Conservation (phyloP, 176 grass and related monocot species). For the Eleusine indica region DNA sequence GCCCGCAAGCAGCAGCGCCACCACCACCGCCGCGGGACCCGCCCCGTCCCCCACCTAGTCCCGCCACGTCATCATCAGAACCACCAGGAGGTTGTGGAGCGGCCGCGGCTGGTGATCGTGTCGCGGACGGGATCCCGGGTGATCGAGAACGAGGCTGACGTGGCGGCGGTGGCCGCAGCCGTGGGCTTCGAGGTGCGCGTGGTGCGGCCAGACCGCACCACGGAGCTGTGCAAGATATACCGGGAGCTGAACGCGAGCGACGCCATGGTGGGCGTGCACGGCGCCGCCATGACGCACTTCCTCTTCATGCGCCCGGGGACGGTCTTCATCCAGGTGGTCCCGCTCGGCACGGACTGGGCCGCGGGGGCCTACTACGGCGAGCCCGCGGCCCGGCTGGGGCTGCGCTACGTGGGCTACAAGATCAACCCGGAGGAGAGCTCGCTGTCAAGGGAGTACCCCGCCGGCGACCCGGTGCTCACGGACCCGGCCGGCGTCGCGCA, state of each 20-base stretch:
- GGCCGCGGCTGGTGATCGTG: slow-evolving; percentile 58
- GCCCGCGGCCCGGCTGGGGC: slow-evolving; percentile 54
- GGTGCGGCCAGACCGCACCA: slow-evolving; percentile 56
- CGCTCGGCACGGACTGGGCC: slow-evolving; percentile 72
- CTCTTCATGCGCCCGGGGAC: slow-evolving; percentile 78
- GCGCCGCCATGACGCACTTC: slow-evolving; percentile 94
- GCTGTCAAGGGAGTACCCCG: slow-evolving; percentile 58
- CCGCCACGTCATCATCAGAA: not conserved
- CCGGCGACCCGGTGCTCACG: slow-evolving; percentile 66
- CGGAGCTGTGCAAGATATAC: slow-evolving; percentile 80
- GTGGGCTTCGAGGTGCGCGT: slow-evolving; percentile 73
- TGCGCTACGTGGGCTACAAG: slow-evolving; percentile 75
- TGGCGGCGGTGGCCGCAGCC: slow-evolving; percentile 34
- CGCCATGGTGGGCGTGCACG: slow-evolving; percentile 94
- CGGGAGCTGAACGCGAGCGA: slow-evolving; percentile 74
- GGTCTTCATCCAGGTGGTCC: slow-evolving; percentile 90
- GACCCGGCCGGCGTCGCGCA: slow-evolving; percentile 67
- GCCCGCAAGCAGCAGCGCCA: slow-evolving; percentile 31
- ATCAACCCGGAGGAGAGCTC: slow-evolving; percentile 77
- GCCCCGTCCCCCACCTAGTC: not conserved
- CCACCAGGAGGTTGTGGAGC: not conserved
- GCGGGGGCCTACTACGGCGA: slow-evolving; percentile 72
- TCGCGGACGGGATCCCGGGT: slow-evolving; percentile 62
- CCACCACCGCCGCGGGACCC: not conserved
- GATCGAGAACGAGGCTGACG: slow-evolving; percentile 75